Percentiles rank a stretch among this genome's conserved stretches.
Conservation (phyloP, 768 basidiomycete genomes). For the Amanita jacksonii region DNA sequence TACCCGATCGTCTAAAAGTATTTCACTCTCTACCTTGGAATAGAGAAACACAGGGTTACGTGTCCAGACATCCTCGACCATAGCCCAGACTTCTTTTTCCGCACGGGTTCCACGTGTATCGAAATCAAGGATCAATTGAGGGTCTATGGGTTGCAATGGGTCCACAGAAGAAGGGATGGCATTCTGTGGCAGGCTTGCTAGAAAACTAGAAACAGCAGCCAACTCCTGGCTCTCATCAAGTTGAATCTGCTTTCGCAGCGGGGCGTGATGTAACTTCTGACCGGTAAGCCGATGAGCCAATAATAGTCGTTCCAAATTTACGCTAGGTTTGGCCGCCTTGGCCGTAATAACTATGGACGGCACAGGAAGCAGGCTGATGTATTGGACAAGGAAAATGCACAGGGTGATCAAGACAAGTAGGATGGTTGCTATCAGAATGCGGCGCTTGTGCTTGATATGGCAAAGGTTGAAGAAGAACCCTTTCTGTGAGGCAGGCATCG, state of each 20-base stretch:
- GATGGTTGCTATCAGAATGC: slow-evolving; percentile 45
- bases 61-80: slow-evolving; percentile 62
- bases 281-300: slow-evolving; percentile 18
- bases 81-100: slow-evolving; percentile 43
- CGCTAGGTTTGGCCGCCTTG: too few relatives aligned
- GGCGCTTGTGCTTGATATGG: slow-evolving; percentile 39
- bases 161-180: slow-evolving; percentile 59
- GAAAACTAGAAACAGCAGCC: slow-evolving; percentile 64
- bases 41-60: slow-evolving; percentile 70
- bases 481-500: neutral
- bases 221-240: slow-evolving; percentile 55
- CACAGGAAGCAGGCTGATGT: too few relatives aligned
- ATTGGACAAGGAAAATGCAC: slow-evolving; percentile 38
- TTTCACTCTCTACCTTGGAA: slow-evolving; percentile 42
- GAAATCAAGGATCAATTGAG: slow-evolving; percentile 75
- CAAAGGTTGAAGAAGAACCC: slow-evolving; percentile 14
- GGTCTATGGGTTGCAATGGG: slow-evolving; percentile 58
- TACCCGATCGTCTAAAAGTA: neutral
- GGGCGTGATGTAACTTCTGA: neutral
- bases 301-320: too few relatives aligned
- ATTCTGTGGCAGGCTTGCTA: slow-evolving; percentile 67
- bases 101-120: slow-evolving; percentile 63
- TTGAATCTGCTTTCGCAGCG: slow-evolving; percentile 27
- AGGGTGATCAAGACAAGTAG: slow-evolving; percentile 39
- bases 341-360: too few relatives aligned